phyloP scores from a whole-genome alignment of 1,139 yeast species.

The Hansenula lynferdii region DNA sequence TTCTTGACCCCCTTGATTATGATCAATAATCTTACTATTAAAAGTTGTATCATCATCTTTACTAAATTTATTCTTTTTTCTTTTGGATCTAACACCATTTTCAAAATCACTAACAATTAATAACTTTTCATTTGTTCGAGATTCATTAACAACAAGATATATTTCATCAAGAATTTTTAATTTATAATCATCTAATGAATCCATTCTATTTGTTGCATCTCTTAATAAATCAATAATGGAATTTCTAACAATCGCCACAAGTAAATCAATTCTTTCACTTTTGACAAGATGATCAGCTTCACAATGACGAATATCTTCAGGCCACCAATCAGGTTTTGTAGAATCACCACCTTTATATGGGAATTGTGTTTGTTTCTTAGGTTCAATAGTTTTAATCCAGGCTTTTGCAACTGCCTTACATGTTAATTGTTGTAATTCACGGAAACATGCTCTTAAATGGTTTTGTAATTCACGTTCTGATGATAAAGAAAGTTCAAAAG shows the following conservation, averaged over 20 bases:
- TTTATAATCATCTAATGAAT: constrained; percentile 13
- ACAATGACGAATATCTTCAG: constrained; percentile 47
- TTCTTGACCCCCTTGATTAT: no score
- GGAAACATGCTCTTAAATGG: constrained; percentile 15
- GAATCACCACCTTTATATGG: constrained; percentile 54
- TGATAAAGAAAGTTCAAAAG: not conserved
- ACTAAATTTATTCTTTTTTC: not conserved
- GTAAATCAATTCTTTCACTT: constrained; percentile 44
- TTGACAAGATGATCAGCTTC: constrained; percentile 75
- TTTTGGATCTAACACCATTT: not conserved
- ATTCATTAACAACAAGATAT: constrained; percentile 20
- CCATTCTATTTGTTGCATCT: constrained; percentile 16
- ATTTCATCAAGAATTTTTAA: constrained; percentile 25
- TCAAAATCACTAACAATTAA: constrained; percentile 5
- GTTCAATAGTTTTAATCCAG: constrained; percentile 68
- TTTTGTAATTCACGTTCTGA: not conserved
- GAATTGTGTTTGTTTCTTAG: constrained; percentile 55
- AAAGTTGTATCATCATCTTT: no score
- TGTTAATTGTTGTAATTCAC: constrained; percentile 43
- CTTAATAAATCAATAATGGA: constrained; percentile 25
- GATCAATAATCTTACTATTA: no score
- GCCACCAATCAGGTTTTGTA: constrained; percentile 72
- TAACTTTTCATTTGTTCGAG: constrained; percentile 5
- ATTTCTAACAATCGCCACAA: constrained; percentile 38
- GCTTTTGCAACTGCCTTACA: constrained; percentile 62